phyloP scores from a whole-genome alignment of 495 filamentous ascomycete species.

The Trichoderma reesei region DNA sequence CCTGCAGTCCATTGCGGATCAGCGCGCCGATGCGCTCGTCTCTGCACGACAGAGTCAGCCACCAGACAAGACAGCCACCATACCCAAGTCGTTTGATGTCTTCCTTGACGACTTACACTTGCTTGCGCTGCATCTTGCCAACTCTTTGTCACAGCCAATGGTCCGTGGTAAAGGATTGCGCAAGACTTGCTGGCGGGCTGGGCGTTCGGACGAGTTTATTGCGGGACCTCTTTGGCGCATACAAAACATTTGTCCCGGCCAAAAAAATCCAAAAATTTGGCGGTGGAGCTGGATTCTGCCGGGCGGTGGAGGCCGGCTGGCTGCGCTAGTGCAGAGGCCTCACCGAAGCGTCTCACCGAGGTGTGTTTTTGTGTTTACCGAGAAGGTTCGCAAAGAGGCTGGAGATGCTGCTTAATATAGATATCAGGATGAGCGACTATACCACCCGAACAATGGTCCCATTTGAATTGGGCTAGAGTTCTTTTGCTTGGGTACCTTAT shows the following conservation, averaged over 20 bases:
- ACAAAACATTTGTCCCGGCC: conserved; percentile 9
- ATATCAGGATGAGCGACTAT: too few relatives aligned
- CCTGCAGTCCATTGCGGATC: conserved; percentile 89
- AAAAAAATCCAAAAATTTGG: conserved; percentile 19
- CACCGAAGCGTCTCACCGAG: not conserved
- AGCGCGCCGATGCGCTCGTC: conserved; percentile 94
- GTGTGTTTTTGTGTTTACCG: not conserved
- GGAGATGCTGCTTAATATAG: too few relatives aligned
- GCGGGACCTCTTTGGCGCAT: conserved; percentile 19
- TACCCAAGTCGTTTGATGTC: too few relatives aligned
- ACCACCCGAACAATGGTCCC: too few relatives aligned
- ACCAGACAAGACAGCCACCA: not conserved
- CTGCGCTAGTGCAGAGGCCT: not conserved
- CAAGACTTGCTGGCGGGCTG: not conserved
- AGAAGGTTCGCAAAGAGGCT: too few relatives aligned
- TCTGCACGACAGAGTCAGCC: conserved; percentile 29
- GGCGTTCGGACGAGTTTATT: conserved; percentile 9
- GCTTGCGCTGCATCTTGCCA: conserved; percentile 45
- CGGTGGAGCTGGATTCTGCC: conserved; percentile 21
- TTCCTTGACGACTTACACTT: conserved; percentile 37
- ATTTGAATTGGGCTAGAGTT: too few relatives aligned
- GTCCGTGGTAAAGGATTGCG: not conserved
- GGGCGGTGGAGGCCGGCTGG: conserved; percentile 18
- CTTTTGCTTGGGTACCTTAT: too few relatives aligned
- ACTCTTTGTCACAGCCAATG: not conserved